Base-by-base conservation (phyloP, 75 land plant genomes). In the Picea sitchensis region DNA sequence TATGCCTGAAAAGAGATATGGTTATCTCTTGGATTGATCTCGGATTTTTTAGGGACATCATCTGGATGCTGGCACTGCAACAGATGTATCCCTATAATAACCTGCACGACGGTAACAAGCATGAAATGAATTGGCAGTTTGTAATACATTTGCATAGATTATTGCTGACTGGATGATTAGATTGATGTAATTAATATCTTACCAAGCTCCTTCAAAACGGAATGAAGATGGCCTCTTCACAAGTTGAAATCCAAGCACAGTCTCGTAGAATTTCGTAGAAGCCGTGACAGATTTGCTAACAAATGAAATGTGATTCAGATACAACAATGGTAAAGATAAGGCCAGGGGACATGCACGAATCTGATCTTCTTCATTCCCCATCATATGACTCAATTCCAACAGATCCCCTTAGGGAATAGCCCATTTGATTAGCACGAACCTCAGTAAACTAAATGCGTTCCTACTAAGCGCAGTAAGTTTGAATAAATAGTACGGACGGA, bases 161-260 rank as follows among this genome's bases (percentile, higher is more conserved):
- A 26, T 26, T 26, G 26, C 26, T 26, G 26, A 26, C 26, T 26
- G 26, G 26, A 26, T 26, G 26, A 26, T 26, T 26, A 26, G 26
- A 26, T 26, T 26, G 26, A 26, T 41, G 44, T 4, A 41, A 41
- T 2, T 17, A 61, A 14, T 13, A 26, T 65, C 2, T 41, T 76
- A 87, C 89, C 89, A 87, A 12, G 89, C 87, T 68, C 89, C 89
- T 30, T 87, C 78, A 60, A 87, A 87, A 14, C 85, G 68, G 80
- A 87, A 77, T 14, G 87, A 82, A 14, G 83, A 82, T 2, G 89
- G 89, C 20, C 89, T 73, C 81, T 79, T 82, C 62, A 87, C 75
- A 18, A 77, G 80, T 20, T 59, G 12, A 69, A 87, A 87, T 20
- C 89, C 89, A 14, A 87, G 76, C 32, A 87, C 84, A 2, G 82